phyloP scores from a whole-genome alignment of 306 rosid genomes.

The Prinsepia uniflora region DNA sequence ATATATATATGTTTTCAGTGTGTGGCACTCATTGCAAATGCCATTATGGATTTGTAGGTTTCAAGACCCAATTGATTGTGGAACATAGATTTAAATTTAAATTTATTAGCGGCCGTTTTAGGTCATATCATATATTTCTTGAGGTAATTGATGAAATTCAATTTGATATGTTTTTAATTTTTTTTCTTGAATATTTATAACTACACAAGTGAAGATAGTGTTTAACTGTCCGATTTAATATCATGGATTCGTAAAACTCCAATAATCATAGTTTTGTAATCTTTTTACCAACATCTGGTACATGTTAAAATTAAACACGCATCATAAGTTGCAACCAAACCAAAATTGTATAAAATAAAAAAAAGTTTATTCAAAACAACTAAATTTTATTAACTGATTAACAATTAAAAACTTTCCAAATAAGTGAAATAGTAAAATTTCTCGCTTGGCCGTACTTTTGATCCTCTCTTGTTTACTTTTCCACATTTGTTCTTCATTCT shows the following conservation, averaged over 20 bases:
- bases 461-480: neutral
- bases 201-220: too few species aligned
- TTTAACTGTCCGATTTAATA: too few species aligned
- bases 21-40: conserved; percentile 26
- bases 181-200: neutral
- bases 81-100: conserved; percentile 22
- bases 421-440: neutral
- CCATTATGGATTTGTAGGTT: conserved; percentile 25
- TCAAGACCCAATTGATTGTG: conserved; percentile 15
- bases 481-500: neutral
- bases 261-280: too few species aligned
- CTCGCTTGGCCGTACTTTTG: neutral
- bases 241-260: too few species aligned
- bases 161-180: neutral
- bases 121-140: conserved; percentile 15
- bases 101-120: conserved; percentile 9
- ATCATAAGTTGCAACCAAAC: too few species aligned
- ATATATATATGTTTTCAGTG: neutral
- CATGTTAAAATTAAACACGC: too few species aligned
- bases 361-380: too few species aligned
- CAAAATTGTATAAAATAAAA: too few species aligned
- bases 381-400: too few species aligned
- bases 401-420: too few species aligned
- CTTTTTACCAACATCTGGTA: too few species aligned
- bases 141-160: neutral